Conservation (phyloP, 2,329 filamentous ascomycete species). For the Arthrobotrys pseudoclavata region DNA sequence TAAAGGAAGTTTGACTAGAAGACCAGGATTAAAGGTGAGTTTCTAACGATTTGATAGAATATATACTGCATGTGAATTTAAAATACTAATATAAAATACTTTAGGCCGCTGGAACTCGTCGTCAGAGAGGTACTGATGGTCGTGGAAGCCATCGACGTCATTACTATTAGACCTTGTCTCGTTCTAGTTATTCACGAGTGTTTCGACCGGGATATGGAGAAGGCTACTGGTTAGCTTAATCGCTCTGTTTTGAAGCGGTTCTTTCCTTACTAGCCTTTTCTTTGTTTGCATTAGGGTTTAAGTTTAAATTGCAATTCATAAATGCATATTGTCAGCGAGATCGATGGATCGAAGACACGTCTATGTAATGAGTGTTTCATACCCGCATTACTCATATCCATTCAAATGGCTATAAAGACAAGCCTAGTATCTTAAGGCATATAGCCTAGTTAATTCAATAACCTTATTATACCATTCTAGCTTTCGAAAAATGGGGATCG, state of each 20-base stretch:
- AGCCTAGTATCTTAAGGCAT: neutral
- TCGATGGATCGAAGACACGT: no score
- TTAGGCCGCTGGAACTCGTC: conserved; percentile 78
- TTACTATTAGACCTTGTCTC: conserved; percentile 33
- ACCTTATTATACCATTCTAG: neutral
- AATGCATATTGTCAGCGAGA: no score
- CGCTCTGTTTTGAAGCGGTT: neutral
- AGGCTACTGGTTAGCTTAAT: conserved; percentile 36
- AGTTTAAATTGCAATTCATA: no score
- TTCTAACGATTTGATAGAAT: conserved; percentile 54
- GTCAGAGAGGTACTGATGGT: conserved; percentile 82
- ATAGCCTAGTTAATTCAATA: neutral
- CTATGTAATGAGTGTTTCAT: no score
- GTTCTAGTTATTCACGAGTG: neutral
- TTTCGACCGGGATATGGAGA: neutral
- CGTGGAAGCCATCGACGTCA: conserved; percentile 69
- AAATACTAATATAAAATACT: neutral
- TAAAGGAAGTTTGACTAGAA: conserved; percentile 77
- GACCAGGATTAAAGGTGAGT: conserved; percentile 77
- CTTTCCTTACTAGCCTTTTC: no score
- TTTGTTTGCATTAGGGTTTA: no score
- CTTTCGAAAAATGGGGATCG: neutral
- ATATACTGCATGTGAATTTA: conserved; percentile 25
- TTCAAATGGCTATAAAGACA: no score
- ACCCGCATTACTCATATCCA: no score